A percentile compares a stretch with the other conserved stretches of the same genome.
phyloP scores from a whole-genome alignment of 2,329 filamentous ascomycete species.

The Ceratocystis cubensis region DNA sequence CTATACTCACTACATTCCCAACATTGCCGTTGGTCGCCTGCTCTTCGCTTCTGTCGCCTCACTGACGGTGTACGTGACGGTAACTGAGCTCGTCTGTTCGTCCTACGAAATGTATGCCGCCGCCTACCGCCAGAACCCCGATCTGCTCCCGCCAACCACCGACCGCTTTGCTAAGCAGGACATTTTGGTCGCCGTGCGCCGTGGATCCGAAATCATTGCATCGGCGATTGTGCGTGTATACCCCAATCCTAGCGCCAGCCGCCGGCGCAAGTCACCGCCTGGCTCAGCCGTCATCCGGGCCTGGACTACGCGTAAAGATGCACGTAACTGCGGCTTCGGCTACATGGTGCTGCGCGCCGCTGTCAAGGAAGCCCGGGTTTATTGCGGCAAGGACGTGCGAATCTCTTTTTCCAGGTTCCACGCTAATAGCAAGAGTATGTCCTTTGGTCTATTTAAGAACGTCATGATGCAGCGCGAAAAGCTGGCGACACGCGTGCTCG shows the following conservation, averaged over 20 bases:
- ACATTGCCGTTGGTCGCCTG: conserved; percentile 41
- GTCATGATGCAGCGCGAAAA: conserved; percentile 47
- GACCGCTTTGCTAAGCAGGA: conserved; percentile 33
- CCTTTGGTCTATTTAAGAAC: conserved; percentile 51
- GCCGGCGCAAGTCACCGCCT: conserved; percentile 9
- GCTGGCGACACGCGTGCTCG: conserved; percentile 42
- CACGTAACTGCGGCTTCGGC: conserved; percentile 61
- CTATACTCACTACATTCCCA: conserved; percentile 22
- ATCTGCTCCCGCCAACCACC: conserved; percentile 29
- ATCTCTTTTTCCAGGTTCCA: conserved; percentile 65
- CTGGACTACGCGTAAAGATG: conserved; percentile 64
- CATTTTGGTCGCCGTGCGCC: conserved; percentile 39
- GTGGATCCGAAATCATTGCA: conserved; percentile 56
- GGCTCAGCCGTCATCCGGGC: conserved; percentile 62
- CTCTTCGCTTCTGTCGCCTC: conserved; percentile 45
- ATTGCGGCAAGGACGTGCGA: conserved; percentile 53
- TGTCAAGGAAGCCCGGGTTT: conserved; percentile 52
- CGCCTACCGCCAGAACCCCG: conserved; percentile 48
- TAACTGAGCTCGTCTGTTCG: conserved; percentile 46
- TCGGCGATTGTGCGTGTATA: conserved; percentile 47
- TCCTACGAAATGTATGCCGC: conserved; percentile 54
- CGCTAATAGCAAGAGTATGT: conserved; percentile 55
- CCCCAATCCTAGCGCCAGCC: conserved; percentile 14
- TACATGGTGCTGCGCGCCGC: conserved; percentile 60
- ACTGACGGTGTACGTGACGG: conserved; percentile 49